These are phyloP conservation scores for Stachybotrys chartarum DNA, from an alignment of 2,329 filamentous ascomycete genomes.

Conservation along the genomic window DNA sequence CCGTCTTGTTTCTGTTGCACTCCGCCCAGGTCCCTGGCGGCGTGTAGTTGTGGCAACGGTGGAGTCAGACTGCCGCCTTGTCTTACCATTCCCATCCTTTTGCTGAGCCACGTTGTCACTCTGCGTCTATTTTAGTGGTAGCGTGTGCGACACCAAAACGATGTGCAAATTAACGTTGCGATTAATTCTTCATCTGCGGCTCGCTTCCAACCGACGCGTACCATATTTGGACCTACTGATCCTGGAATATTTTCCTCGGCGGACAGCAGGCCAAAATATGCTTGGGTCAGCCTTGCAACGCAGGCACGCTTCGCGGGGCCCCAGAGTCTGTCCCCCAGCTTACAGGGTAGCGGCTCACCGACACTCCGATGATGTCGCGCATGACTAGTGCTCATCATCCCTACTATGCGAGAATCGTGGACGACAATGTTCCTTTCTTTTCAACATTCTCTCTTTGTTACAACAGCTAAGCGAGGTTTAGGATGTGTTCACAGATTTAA, in stretches of 20 bases:
- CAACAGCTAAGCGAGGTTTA: not conserved
- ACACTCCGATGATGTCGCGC: conserved; percentile 8
- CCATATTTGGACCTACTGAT: not conserved
- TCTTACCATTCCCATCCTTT: conserved; percentile 15
- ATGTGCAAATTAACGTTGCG: not conserved
- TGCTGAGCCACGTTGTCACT: conserved; percentile 18
- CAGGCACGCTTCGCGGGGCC: conserved; percentile 18
- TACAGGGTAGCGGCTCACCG: conserved; percentile 11
- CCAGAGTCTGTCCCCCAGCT: conserved; percentile 12
- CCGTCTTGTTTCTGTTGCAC: not conserved
- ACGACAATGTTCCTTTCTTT: not conserved
- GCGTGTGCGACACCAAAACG: not conserved
- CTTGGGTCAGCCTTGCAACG: not conserved
- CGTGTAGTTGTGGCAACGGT: conserved; percentile 2
- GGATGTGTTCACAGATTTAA: not conserved
- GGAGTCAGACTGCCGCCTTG: conserved; percentile 9
- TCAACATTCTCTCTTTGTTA: not conserved
- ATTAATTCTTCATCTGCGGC: not conserved
- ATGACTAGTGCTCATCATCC: not conserved
- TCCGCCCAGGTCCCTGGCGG: not conserved
- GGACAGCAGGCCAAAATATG: no score
- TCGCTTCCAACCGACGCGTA: not conserved
- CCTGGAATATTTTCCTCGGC: no score
- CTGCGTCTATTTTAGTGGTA: conserved; percentile 17
- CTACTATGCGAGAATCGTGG: not conserved